Conservation (phyloP, 2,329 filamentous ascomycete genomes). For the Verticillium zaregamsianum region DNA sequence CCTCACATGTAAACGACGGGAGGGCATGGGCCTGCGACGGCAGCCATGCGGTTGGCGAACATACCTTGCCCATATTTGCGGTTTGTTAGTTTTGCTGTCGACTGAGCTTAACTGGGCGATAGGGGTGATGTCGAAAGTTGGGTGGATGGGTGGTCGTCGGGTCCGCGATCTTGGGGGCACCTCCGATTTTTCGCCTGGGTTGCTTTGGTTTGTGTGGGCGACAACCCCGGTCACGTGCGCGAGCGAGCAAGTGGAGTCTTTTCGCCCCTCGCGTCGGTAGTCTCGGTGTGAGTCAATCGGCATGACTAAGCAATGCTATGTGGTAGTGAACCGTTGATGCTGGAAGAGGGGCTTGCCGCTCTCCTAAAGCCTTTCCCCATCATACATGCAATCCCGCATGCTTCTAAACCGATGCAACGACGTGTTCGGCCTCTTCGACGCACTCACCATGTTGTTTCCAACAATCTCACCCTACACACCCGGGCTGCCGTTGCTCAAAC, state of each 20-base stretch:
- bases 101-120: conserved; percentile 1
- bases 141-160: background rate
- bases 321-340: background rate
- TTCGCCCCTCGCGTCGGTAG: conserved; percentile 29
- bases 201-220: conserved; percentile 2
- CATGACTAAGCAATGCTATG: background rate
- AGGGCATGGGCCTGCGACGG: background rate
- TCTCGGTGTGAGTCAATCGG: background rate
- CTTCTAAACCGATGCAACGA: too few species aligned
- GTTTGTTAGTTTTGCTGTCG: conserved; percentile 14
- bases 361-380: too few species aligned
- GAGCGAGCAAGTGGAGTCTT: background rate
- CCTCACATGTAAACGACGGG: background rate
- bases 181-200: background rate
- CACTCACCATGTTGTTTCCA: too few species aligned
- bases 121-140: conserved; percentile 1
- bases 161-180: background rate
- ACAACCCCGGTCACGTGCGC: background rate
- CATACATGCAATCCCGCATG: too few species aligned
- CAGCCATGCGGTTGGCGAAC: background rate
- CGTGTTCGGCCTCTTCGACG: too few species aligned
- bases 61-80: conserved; percentile 30
- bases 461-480: too few species aligned
- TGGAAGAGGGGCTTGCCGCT: background rate
- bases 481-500: too few species aligned